Base-by-base conservation (phyloP, 1,139 yeast genomes). In the Kazachstania sp. region DNA sequence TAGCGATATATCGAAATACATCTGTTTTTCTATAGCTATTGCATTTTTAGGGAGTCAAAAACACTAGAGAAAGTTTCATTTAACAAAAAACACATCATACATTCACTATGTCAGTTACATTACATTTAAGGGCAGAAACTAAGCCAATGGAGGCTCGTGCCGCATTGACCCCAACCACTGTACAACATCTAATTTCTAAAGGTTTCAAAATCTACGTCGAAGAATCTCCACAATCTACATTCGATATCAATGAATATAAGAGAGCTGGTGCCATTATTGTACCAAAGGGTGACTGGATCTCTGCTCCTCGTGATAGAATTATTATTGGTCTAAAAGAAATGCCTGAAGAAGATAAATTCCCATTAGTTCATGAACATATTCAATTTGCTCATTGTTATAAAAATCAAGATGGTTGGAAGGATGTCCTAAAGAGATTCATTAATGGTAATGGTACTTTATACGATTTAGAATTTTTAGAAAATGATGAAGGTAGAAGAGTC, bases 371-470 rank as follows among this genome's bases (percentile, higher is more conserved):
- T 66, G 95, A 90, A 67, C 98, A 94, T 69, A 86, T 92, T 54
- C 97, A 90, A 71, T 92, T 92, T 71, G 98, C 98, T 44, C 99
- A 92, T 70, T 94, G 98, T 72, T 94, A 90, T 73, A 94, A 92
- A 74, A 79, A 90, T 69, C 98, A 92, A 72, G 95, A 73, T 53
- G 99, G 99, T 45, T 92, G 99, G 98, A 72, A 87, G 68, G 86
- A 86, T 49, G 97, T 94, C 20, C 71, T 92, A 60, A 67, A 75
- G 51, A 79, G 98, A 68, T 92, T 88, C 74, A 95, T 95, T 48
- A 82, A 78, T 41, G 99, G 99, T 43, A 79, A 84, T 50, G 97
- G 98, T 58, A 76, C 79, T 11, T 77, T 92, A 56, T 92, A 92
- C 66, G 98, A 94, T 67, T 73, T 92, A 58, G 99, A 94, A 71